phyloP scores from a whole-genome alignment of 2,329 filamentous ascomycete species.

The Xylariaceae sp. region DNA sequence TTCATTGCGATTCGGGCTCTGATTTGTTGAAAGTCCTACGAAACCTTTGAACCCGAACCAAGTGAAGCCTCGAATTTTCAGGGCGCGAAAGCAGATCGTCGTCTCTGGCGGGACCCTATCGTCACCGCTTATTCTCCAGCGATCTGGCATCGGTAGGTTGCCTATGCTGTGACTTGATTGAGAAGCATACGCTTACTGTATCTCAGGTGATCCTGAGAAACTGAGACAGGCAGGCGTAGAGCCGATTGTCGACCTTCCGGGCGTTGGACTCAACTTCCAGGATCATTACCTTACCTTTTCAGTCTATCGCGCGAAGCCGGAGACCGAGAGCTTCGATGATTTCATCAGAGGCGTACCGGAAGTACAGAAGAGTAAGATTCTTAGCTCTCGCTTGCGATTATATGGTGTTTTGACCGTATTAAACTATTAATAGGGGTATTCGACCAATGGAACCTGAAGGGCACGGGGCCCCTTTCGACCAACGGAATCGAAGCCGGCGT shows the following conservation, averaged over 20 bases:
- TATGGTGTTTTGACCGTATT: constrained; percentile 10
- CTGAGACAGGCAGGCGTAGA: constrained; percentile 63
- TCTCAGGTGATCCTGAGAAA: constrained; percentile 59
- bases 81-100: constrained; percentile 68
- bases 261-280: constrained; percentile 72
- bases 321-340: constrained; percentile 74
- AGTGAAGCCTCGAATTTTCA: constrained; percentile 51
- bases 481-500: constrained; percentile 71
- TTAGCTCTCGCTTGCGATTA: background rate
- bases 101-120: constrained; percentile 68
- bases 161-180: too few relatives aligned
- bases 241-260: constrained; percentile 64
- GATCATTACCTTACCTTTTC: constrained; percentile 71
- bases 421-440: constrained; percentile 57
- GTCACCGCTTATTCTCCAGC: constrained; percentile 68
- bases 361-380: constrained; percentile 56
- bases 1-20: constrained; percentile 2
- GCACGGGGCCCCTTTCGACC: constrained; percentile 70
- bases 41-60: constrained; percentile 59
- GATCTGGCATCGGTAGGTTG: constrained; percentile 58
- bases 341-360: constrained; percentile 70
- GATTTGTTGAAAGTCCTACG: constrained; percentile 40
- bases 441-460: constrained; percentile 73
- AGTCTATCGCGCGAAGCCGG: constrained; percentile 66
- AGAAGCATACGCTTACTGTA: background rate